These are phyloP conservation scores for Pyrenochaeta sp. DNA, from an alignment of 2,329 filamentous ascomycete species.

Conservation along the genomic window DNA sequence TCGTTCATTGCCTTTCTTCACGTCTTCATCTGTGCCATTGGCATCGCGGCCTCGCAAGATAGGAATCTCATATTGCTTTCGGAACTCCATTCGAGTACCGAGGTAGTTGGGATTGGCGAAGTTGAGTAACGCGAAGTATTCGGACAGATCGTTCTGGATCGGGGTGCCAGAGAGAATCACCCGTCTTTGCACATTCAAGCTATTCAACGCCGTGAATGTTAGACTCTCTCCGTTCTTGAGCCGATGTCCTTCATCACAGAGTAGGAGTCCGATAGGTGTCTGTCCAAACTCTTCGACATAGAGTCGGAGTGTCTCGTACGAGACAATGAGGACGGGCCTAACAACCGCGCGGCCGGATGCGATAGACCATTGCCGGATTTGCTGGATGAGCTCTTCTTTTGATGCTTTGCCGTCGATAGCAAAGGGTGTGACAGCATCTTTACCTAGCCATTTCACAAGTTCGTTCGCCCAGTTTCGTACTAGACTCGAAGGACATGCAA, in stretches of 20 bases:
- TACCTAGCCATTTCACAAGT: conserved; percentile 92
- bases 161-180: conserved; percentile 97
- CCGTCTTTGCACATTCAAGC: conserved; percentile 84
- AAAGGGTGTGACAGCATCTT: conserved; percentile 89
- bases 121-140: conserved; percentile 95
- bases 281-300: conserved; percentile 91
- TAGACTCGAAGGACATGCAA: conserved; percentile 94
- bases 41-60: conserved; percentile 93
- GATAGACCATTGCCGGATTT: conserved; percentile 94
- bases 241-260: conserved; percentile 96
- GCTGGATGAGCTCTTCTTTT: conserved; percentile 88
- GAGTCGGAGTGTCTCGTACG: conserved; percentile 91
- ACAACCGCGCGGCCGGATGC: conserved; percentile 88
- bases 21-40: conserved; percentile 81
- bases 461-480: conserved; percentile 99
- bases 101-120: conserved; percentile 95
- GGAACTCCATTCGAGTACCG: conserved; percentile 87
- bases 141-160: conserved; percentile 97
- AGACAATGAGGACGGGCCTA: conserved; percentile 93
- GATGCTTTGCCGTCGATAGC: conserved; percentile 96
- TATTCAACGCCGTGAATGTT: conserved; percentile 90
- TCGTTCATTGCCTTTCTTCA: conserved; percentile 82
- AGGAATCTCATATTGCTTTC: conserved; percentile 91
- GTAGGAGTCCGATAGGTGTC: conserved; percentile 87
- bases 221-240: conserved; percentile 96